Evolutionary conservation across 805 yeast genomes (phyloP), one percentile per base, ranked within the genome.

Genomic region (Spathaspora passalidarum): DNA sequence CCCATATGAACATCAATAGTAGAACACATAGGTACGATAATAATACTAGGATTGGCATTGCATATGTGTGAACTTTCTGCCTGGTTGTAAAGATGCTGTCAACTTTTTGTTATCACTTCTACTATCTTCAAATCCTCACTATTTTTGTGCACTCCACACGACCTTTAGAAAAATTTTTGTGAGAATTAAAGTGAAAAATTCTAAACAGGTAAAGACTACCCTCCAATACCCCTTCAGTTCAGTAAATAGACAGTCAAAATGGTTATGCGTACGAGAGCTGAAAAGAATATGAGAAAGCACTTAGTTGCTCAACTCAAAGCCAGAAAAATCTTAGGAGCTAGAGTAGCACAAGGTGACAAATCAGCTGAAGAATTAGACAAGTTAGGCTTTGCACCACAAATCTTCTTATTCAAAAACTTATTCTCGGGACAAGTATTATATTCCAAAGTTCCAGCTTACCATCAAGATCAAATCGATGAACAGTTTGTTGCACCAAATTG

Each of bases 341-440:
- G 77, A 42, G 57, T 72, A 25, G 76, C 77, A 14, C 56, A 68
- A 51, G 49, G 53, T 42, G 47, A 49, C 41, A 72, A 72, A 52
- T 55, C 68, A 9, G 57, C 56, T 22, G 49, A 55, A 29, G 73
- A 69, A 26, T 65, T 72, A 42, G 46, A 50, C 18, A 50, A 65
- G 46, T 79, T 85, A 52, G 79, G 80, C 8, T 79, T 80, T 63
- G 95, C 88, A 2, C 96, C 97, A 8, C 91, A 86, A 59, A 86
- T 91, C 10, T 88, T 77, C 60, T 66, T 89, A 37, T 92, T 87
- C 73, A 80, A 94, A 61, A 90, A 91, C 71, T 66, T 88, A 41
- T 94, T 88, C 68, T 76, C 86, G 35, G 97, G 97, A 4, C 97
- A 91, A 71, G 95, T 90, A 16, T 66, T 88, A 9, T 91, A 89